Evolutionary conservation across 768 basidiomycete genomes (phyloP).

Genomic region (Lactifluus volemus): DNA sequence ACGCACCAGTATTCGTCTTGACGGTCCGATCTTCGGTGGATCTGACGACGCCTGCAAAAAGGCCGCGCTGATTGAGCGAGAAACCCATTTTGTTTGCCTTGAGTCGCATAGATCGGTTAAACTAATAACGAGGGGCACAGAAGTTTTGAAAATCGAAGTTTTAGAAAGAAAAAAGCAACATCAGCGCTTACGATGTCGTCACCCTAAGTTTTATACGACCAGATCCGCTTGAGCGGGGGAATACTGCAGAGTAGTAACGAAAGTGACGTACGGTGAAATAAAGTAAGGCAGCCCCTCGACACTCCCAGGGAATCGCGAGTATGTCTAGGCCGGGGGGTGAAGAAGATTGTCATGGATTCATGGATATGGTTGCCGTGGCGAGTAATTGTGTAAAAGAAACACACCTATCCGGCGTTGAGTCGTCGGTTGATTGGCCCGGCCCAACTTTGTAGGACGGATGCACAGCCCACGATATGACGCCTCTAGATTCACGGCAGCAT

Average conservation of each 20-base stretch:
- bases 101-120: constrained; percentile 81
- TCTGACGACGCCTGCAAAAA: constrained; percentile 65
- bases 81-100: constrained; percentile 78
- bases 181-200: constrained; percentile 70
- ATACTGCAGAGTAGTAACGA: not conserved
- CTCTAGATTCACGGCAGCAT: constrained; percentile 60
- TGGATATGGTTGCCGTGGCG: not conserved
- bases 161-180: not conserved
- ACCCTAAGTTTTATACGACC: constrained; percentile 37
- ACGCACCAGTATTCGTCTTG: constrained; percentile 51
- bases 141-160: not conserved
- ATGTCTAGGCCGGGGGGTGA: constrained; percentile 42
- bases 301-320: constrained; percentile 69
- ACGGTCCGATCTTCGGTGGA: constrained; percentile 54
- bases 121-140: constrained; percentile 38
- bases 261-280: constrained; percentile 72
- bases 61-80: constrained; percentile 80
- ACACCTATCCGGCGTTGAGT: constrained; percentile 60
- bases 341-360: not conserved
- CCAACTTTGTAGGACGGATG: constrained; percentile 2
- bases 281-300: constrained; percentile 76
- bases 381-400: constrained; percentile 5
- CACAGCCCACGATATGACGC: constrained; percentile 79
- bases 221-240: not conserved
- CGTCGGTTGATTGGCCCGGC: constrained; percentile 29